Base-by-base conservation (phyloP, 352 stramenopile genomes). In the Pythium aquatile region DNA sequence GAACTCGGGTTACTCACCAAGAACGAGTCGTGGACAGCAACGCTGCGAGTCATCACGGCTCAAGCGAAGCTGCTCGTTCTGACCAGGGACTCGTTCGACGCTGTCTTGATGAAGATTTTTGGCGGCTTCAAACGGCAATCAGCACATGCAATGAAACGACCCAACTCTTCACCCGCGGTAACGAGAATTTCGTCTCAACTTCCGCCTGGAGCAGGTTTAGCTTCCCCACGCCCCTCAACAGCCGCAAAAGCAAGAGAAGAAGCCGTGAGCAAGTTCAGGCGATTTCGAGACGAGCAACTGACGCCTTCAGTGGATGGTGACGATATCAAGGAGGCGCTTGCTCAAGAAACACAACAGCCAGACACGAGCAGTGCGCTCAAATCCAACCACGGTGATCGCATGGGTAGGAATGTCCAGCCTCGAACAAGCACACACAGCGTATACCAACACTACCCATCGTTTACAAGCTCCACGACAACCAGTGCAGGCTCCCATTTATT, bases 1-100 rank as follows among this genome's bases (percentile, higher is more conserved):
- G 75, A 85, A 28, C 39, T 89, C 5, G 73, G 75, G 1, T 78
- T 89, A 69, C 63, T 87, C 17, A 73, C 64, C 7, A 82, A 73
- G 20, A 57, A 59, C 4, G 75, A 81, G 33, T 58, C 69, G 6
- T 89, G 78, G 80, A 24, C 65, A 13, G 64, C 40, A 37, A 82
- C 76, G 2, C 62, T 85, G 26, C 55, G 54, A 51, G 67, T 69
- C 24, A 42, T 58, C 3, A 61, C 63, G 1, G 5, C 35, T 16
- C 26, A 55, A 16, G 77, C 58, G 0, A 83, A 75, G 44, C 47
- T 73, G 3, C 61, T 89, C 3, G 52, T 55, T 2, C 30, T 86
- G 7, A 56, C 77, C 0, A 64, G 73, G 26, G 37, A 74, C 1
- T 64, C 70, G 0, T 89, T 89, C 29, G 76, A 87, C 30, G 47